A percentile compares a stretch with the other conserved stretches of the same genome.
phyloP scores from a whole-genome alignment of 116 monocot species.

The Papilionanthe hybrid region DNA sequence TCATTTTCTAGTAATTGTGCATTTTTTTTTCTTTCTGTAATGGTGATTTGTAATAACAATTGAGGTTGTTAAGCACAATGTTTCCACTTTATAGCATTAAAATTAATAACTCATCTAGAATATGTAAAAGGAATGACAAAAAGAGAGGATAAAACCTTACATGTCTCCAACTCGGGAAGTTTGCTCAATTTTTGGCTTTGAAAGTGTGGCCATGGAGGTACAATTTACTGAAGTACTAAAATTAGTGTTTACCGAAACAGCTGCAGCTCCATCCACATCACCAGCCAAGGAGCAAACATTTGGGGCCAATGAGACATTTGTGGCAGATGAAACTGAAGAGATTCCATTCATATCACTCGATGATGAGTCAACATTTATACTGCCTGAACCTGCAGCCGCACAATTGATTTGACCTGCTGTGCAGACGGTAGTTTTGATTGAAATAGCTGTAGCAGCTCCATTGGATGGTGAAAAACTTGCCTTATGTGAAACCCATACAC shows the following conservation, averaged over 20 bases:
- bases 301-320: not conserved
- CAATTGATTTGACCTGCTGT: slow-evolving; percentile 11
- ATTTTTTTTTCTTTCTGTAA: no score
- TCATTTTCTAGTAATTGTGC: no score
- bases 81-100: not conserved
- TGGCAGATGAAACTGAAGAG: slow-evolving; percentile 6
- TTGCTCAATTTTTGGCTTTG: slow-evolving; percentile 25
- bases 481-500: not conserved
- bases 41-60: no score
- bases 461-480: not conserved
- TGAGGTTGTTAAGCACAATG: not conserved
- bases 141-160: slow-evolving; percentile 35
- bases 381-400: not conserved
- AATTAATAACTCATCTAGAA: not conserved
- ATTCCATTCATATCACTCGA: not conserved
- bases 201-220: slow-evolving; percentile 21
- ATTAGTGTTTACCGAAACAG: slow-evolving; percentile 8
- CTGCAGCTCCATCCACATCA: not conserved
- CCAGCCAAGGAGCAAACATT: not conserved
- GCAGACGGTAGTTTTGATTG: slow-evolving; percentile 10
- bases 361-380: not conserved
- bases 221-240: slow-evolving; percentile 15
- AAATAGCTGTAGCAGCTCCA: slow-evolving; percentile 5
- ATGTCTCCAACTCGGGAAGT: slow-evolving; percentile 24
- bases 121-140: not conserved